Evolutionary conservation across 306 rosid genomes (phyloP), one percentile per base, ranked within the genome.

Genomic region (Cyclanthera cordifolia): DNA sequence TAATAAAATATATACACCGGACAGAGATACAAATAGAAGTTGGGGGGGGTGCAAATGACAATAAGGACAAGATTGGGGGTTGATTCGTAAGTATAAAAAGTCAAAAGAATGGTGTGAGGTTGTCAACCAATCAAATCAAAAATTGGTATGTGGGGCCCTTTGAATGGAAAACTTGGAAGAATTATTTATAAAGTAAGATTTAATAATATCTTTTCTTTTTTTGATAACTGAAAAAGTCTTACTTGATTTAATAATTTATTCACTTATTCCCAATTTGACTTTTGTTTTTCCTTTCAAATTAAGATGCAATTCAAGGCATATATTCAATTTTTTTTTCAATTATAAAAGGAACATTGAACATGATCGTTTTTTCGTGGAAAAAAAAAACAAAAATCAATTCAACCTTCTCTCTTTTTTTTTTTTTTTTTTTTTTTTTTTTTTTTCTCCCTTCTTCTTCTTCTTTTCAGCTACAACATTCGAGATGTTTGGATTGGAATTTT

Each of bases 221-320:
- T 59, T 24, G 47, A 32, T 0, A n/a, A 1, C 3, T 58, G 45
- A 2, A 30, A 58, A 58, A 58, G 66, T 58, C 65, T 8, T 28
- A 28, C 65, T 32, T 8, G 47, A 32, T 32, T n/a, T 6, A 60
- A 34, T 60, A 32, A 45, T 58, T 32, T 60, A 60, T 60, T 60
- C 67, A 37, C 49, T 60, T 60, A 34, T 34, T 60, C n/a, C 67
- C 10, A 37, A 34, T 34, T 60, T 60, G 67, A 60, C 48, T 17
- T 37, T 4, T 53, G 19, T 57, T n/a, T 16, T 48, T 6, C 9
- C 1, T 34, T 20, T 27, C 1, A 0, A 30, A 6, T 58, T 30
- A 58, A 28, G 21, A 16, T n/a, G 23, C 23, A 30, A 58, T 6
- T 8, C 34, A n/a, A 16, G 24, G 47, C 46, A 16, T 16, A 30